phyloP scores from a whole-genome alignment of 78 protist species.

The slime mould (Dictyostelium discoideum) region dicty_2.7 NC_007091.3:4324501-4325000 shows the following conservation, averaged over 20 bases:
- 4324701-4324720: background rate
- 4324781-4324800: too few species aligned
- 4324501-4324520: background rate
- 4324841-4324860: background rate
- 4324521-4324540: background rate
- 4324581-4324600: background rate
- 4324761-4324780: background rate
- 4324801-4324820: background rate
- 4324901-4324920: too few species aligned
- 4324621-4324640: background rate
- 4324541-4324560: background rate
- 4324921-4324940: too few species aligned
- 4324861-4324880: background rate
- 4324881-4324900: too few species aligned
- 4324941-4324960: too few species aligned
- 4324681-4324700: too few species aligned
- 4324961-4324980: too few species aligned
- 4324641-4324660: background rate
- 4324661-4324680: background rate
- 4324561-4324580: background rate
- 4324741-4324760: background rate
- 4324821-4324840: background rate
- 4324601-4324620: background rate
- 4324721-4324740: background rate
- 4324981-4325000: too few species aligned